Percentiles rank a stretch among this genome's conserved stretches.
Conservation (phyloP, 2,329 filamentous ascomycete species). For the Calonectria montana region DNA sequence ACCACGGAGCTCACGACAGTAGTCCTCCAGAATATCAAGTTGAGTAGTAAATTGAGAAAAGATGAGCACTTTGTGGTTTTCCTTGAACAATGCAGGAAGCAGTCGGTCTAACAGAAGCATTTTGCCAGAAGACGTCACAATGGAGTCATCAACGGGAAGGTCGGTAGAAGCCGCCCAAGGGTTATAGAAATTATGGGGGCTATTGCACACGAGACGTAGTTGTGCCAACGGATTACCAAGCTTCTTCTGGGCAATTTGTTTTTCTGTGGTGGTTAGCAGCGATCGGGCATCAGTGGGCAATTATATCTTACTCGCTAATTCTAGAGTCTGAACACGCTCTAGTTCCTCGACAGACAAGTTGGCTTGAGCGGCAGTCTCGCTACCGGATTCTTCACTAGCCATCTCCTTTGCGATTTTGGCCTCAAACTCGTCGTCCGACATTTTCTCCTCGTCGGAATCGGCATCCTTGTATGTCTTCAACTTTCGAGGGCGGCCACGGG, state of each 20-base stretch:
- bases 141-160: conserved; percentile 76
- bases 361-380: conserved; percentile 38
- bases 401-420: conserved; percentile 76
- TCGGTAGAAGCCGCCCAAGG: conserved; percentile 77
- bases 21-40: conserved; percentile 90
- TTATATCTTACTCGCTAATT: conserved; percentile 75
- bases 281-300: no score
- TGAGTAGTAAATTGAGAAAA: conserved; percentile 98
- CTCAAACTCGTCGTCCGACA: conserved; percentile 90
- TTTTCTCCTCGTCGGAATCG: conserved; percentile 68
- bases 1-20: conserved; percentile 77
- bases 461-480: conserved; percentile 62
- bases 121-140: conserved; percentile 91
- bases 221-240: conserved; percentile 94
- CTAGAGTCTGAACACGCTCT: conserved; percentile 74
- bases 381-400: conserved; percentile 53
- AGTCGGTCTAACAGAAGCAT: conserved; percentile 94
- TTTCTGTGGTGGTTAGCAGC: conserved; percentile 63
- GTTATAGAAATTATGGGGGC: conserved; percentile 96
- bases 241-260: conserved; percentile 90
- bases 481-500: conserved; percentile 63
- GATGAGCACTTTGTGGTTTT: conserved; percentile 90
- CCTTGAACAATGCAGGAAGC: conserved; percentile 77
- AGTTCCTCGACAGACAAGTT: conserved; percentile 67
- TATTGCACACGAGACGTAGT: conserved; percentile 90